Conservation (phyloP, 2,329 filamentous ascomycete genomes). For the Aspergillus sp. region DNA sequence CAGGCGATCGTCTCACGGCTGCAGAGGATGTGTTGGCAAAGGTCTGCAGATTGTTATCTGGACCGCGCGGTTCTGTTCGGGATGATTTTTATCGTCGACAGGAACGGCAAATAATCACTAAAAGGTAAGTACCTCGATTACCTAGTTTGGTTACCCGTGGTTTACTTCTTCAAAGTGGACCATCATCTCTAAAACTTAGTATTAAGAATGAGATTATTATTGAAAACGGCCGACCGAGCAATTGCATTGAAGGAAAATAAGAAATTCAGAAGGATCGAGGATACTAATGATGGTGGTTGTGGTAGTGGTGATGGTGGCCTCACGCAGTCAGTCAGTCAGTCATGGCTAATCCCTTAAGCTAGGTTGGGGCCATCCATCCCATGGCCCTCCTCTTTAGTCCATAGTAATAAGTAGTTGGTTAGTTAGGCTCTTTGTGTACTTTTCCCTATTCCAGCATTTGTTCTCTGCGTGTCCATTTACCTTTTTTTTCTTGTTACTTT, state of each 20-base stretch:
- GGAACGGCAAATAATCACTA: neutral
- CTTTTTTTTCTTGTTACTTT: neutral
- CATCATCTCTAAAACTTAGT: too few species aligned
- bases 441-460: too few species aligned
- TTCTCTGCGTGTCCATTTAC: neutral
- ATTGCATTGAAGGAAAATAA: neutral
- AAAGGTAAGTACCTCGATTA: too few species aligned
- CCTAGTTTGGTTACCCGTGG: too few species aligned
- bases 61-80: conserved; percentile 10
- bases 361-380: neutral
- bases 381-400: neutral
- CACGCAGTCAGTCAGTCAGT: neutral
- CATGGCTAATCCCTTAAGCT: neutral
- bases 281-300: neutral
- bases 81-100: neutral
- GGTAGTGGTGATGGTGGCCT: neutral
- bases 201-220: too few species aligned
- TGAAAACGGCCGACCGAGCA: neutral
- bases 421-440: too few species aligned
- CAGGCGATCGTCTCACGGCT: conserved; percentile 16
- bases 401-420: too few species aligned
- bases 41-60: conserved; percentile 27
- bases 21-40: conserved; percentile 31
- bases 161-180: too few species aligned
- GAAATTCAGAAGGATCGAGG: neutral